These are phyloP conservation scores for Xylaria sp. DNA, from an alignment of 2,329 filamentous ascomycete species.

Conservation along the genomic window DNA sequence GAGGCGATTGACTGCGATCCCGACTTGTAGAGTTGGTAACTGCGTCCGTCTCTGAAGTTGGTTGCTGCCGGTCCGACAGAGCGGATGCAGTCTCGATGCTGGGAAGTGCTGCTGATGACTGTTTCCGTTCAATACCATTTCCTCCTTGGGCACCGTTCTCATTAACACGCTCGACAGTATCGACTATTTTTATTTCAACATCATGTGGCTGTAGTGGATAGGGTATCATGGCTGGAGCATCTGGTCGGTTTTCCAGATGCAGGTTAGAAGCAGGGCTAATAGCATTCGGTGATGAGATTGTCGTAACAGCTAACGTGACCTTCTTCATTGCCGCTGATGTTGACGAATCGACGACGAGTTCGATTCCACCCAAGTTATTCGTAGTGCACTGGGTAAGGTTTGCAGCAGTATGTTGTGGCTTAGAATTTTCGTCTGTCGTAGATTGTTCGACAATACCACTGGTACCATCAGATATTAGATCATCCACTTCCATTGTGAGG, in stretches of 20 bases:
- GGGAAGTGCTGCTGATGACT: conserved; percentile 31
- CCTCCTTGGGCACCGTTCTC: conserved; percentile 23
- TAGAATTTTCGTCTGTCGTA: background rate
- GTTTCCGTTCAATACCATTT: background rate
- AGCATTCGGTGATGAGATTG: background rate
- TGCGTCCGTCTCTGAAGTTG: conserved; percentile 56
- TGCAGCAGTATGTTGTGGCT: background rate
- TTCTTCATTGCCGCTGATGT: background rate
- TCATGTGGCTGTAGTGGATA: conserved; percentile 38
- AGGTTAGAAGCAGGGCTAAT: conserved; percentile 32
- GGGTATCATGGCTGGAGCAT: conserved; percentile 35
- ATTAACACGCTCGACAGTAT: conserved; percentile 40
- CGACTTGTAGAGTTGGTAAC: conserved; percentile 56
- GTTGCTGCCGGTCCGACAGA: conserved; percentile 45
- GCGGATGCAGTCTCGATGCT: conserved; percentile 44
- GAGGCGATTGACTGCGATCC: conserved; percentile 59
- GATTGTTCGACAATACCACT: background rate
- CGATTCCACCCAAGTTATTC: background rate
- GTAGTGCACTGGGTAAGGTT: background rate
- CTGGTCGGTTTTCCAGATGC: conserved; percentile 34
- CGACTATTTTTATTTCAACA: conserved; percentile 41
- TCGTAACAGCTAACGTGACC: background rate
- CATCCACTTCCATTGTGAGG: conserved; percentile 49
- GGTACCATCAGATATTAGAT: conserved; percentile 14
- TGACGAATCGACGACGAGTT: background rate